Conservation (phyloP, 352 stramenopile genomes). For the Phytophthora cryptogea region DNA sequence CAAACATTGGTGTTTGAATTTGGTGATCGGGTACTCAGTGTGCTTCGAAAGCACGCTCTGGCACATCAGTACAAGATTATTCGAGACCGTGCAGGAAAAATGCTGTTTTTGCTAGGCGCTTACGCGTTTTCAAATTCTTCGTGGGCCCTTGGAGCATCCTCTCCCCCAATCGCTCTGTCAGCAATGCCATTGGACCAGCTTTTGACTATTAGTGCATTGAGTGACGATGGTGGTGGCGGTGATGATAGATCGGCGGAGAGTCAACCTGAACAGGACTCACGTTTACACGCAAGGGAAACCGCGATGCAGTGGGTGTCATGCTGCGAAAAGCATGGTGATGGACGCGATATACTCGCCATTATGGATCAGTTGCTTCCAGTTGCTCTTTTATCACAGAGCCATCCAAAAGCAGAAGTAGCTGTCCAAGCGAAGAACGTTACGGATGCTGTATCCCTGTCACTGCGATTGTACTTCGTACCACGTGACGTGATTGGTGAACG, state of each 20-base stretch:
- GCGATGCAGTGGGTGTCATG: slow-evolving; percentile 71
- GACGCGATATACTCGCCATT: slow-evolving; percentile 43
- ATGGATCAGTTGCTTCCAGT: slow-evolving; percentile 60
- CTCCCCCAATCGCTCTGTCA: background rate
- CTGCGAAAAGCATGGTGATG: slow-evolving; percentile 57
- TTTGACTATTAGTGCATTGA: slow-evolving; percentile 8
- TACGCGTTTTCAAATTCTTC: slow-evolving; percentile 8
- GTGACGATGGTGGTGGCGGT: slow-evolving; percentile 4
- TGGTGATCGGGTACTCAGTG: slow-evolving; percentile 34
- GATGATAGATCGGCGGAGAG: slow-evolving; percentile 11
- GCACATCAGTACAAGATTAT: slow-evolving; percentile 85
- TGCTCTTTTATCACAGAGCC: slow-evolving; percentile 69
- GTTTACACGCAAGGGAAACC: slow-evolving; percentile 63
- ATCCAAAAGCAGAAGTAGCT: slow-evolving; percentile 71
- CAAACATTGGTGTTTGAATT: slow-evolving; percentile 29
- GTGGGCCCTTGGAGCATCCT: background rate
- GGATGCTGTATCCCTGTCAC: slow-evolving; percentile 58
- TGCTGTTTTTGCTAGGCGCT: slow-evolving; percentile 59
- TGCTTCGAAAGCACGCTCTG: slow-evolving; percentile 56
- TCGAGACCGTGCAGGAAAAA: slow-evolving; percentile 57
- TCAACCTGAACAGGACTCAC: slow-evolving; percentile 22
- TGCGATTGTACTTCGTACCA: slow-evolving; percentile 51
- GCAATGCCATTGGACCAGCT: slow-evolving; percentile 27
- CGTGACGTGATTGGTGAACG: slow-evolving; percentile 9
- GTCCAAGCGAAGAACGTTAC: slow-evolving; percentile 65